phyloP scores from a whole-genome alignment of 768 basidiomycete species.

The Termitomyces heimii region DNA sequence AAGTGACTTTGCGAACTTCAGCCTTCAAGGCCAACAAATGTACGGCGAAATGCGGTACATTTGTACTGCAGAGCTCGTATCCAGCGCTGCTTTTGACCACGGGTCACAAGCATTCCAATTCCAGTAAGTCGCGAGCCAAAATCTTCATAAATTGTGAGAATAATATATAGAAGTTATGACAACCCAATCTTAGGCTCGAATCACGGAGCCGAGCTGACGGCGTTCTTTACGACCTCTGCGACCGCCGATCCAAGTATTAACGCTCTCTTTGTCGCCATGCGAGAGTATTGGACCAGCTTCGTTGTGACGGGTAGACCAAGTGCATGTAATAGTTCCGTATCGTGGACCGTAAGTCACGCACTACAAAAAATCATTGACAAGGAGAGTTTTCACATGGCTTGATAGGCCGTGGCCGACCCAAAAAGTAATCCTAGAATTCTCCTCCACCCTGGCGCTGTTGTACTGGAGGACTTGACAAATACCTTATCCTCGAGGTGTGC shows the following conservation, averaged over 20 bases:
- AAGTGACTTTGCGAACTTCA: slow-evolving; percentile 25
- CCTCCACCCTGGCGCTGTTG: slow-evolving; percentile 21
- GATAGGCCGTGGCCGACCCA: slow-evolving; percentile 14
- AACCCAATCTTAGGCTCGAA: slow-evolving; percentile 32
- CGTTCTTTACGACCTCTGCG: slow-evolving; percentile 25
- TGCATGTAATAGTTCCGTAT: slow-evolving; percentile 9
- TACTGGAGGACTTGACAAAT: slow-evolving; percentile 18
- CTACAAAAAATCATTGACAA: not conserved
- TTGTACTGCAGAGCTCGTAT: slow-evolving; percentile 33
- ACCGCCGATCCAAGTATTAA: slow-evolving; percentile 20
- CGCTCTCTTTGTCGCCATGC: slow-evolving; percentile 30
- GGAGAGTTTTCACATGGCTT: not conserved
- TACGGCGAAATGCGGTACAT: slow-evolving; percentile 40
- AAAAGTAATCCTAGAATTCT: slow-evolving; percentile 23
- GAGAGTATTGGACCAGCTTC: slow-evolving; percentile 34
- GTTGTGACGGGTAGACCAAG: slow-evolving; percentile 26
- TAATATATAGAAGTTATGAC: slow-evolving; percentile 25
- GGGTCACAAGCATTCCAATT: slow-evolving; percentile 25
- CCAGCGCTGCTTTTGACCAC: slow-evolving; percentile 16
- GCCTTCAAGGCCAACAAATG: slow-evolving; percentile 37
- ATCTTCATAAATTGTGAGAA: not conserved
- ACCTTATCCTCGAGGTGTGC: slow-evolving; percentile 18
- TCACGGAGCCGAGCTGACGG: slow-evolving; percentile 31
- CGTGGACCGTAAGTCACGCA: slow-evolving; percentile 24
- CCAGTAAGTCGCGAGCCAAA: not conserved